A percentile compares a stretch with the other conserved stretches of the same genome.
Conservation (phyloP, 2,329 filamentous ascomycete genomes). For the Aspergillus japonicus region DNA sequence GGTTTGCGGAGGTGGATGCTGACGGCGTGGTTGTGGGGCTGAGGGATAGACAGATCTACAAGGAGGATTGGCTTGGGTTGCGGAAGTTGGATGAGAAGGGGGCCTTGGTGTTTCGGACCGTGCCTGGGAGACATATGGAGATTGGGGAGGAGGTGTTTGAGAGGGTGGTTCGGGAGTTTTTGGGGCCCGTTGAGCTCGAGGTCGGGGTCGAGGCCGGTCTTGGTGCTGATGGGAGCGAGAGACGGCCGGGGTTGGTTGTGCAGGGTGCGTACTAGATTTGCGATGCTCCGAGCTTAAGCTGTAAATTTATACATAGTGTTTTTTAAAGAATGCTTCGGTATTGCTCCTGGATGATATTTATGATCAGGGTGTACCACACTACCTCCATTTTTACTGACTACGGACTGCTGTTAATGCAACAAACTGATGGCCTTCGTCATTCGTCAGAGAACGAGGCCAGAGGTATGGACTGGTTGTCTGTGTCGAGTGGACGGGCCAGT, state of each 20-base stretch:
- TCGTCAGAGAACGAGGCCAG: no score
- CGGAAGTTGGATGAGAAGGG: conserved; percentile 75
- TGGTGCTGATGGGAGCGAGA: not conserved
- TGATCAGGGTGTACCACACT: no score
- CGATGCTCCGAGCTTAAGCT: not conserved
- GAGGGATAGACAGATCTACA: conserved; percentile 70
- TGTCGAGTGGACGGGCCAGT: not conserved
- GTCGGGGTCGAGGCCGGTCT: conserved; percentile 4
- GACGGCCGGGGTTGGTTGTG: conserved; percentile 8
- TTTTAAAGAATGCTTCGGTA: not conserved
- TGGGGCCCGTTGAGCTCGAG: conserved; percentile 33
- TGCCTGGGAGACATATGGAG: conserved; percentile 80
- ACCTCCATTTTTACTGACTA: no score
- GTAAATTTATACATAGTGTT: not conserved
- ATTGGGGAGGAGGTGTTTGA: conserved; percentile 65
- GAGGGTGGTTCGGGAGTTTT: conserved; percentile 60
- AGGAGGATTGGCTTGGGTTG: conserved; percentile 91
- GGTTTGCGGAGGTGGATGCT: conserved; percentile 84
- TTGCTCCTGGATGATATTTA: no score
- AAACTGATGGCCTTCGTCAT: no score
- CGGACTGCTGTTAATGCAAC: no score
- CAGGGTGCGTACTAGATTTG: conserved; percentile 15
- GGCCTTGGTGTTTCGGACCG: conserved; percentile 70
- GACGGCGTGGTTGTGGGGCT: conserved; percentile 66
- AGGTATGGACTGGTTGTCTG: no score